phyloP scores from a whole-genome alignment of 345 rosid genomes.

The Eucalyptus pumila region DNA sequence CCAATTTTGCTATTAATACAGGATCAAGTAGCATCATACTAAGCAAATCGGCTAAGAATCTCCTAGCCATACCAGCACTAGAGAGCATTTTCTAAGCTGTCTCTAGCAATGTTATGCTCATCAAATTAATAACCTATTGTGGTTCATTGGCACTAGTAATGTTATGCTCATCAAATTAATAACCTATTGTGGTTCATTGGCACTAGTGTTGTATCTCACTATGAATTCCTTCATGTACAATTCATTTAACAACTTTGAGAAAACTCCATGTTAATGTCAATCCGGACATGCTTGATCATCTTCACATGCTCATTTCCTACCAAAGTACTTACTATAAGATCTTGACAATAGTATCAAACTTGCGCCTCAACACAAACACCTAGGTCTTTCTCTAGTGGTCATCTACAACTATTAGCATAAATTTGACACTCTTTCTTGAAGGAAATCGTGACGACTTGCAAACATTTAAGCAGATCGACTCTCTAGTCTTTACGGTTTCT shows the following conservation, averaged over 20 bases:
- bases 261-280: background rate
- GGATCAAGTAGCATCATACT: background rate
- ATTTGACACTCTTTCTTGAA: background rate
- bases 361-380: background rate
- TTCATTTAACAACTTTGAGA: background rate
- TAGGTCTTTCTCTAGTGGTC: background rate
- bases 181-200: background rate
- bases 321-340: background rate
- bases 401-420: background rate
- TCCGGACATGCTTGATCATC: background rate
- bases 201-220: background rate
- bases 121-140: background rate
- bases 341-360: no score
- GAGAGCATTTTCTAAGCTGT: background rate
- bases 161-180: background rate
- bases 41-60: background rate
- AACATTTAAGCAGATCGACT: background rate
- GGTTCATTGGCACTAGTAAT: background rate
- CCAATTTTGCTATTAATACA: background rate
- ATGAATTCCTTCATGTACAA: background rate
- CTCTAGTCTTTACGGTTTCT: background rate
- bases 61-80: background rate
- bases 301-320: background rate
- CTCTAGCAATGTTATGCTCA: background rate
- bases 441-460: no score